Evolutionary conservation across 2,329 filamentous ascomycete species (phyloP), one percentile per base, ranked within the genome.

Genomic region (Sclerotinia sclerotiorum): DNA sequence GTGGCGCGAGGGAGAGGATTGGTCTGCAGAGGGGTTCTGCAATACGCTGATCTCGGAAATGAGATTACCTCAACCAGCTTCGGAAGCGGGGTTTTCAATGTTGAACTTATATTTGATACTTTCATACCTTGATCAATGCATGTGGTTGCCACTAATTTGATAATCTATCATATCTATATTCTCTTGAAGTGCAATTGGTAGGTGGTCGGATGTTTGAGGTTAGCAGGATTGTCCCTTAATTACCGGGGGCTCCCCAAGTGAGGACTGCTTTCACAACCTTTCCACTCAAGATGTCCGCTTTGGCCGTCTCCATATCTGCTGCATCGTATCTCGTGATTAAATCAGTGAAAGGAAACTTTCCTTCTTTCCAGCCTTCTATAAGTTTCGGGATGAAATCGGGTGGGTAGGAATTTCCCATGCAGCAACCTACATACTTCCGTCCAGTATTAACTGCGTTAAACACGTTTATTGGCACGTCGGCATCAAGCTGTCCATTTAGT

Each of bases 401-500:
- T 7, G 72, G 72, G 52, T 73, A 73, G 21, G 71, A 70, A 54
- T 69, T 73, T 39, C 72, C 72, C 71, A 72, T 73, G 10, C 69
- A 71, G 51, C 68, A 72, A 10, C 71, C 72, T 2, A 68, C 61
- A 65, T 72, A 73, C 19, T 65, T 57, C 17, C 70, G 58, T 15
- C 72, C 72, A 32, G 52, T 49, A 49, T 73, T 74, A 19, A 73
- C 71, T 5, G 65, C 69, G 17, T 71, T 68, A 42, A 70, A 74
- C 2, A 74, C 69, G 55, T 66, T 68, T 21, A 67, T 69, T 4
- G 68, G 64, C 1, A 70, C 48, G 10, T 67, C 68, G 15, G 72
- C 71, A n/a, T 65, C 63, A 13, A 65, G 51, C 63, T 65, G 24
- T n/a, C 5, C 15, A 24, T 11, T 13, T 1, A 35, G 39, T 65